Base-by-base conservation (phyloP, 176 grass and related monocot species). In the Rhynchospora tenuis region DNA sequence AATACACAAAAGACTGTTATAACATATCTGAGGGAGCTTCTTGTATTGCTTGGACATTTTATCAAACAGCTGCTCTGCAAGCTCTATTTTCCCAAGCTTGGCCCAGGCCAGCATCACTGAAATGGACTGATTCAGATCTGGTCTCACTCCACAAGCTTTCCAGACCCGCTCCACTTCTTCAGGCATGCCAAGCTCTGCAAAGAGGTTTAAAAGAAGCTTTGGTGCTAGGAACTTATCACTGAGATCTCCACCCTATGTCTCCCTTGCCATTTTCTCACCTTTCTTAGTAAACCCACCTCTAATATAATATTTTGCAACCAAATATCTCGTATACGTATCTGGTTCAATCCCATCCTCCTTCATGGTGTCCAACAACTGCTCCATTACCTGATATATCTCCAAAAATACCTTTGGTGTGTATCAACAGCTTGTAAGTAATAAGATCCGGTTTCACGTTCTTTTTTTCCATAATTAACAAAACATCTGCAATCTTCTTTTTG, bases 381-480 rank as follows among this genome's bases (percentile, higher is more conserved):
- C 91, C 47, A 97, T 90, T 92, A 78, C 87, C 94, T 82, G 60
- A 15, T 80, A 81, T 84, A 45, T 97, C 91, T 82, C 80, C 80
- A 50, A 28, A 42, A 82, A 81, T 84, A 55, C 86, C 88, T 93
- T 93, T 97, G 46, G 86, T 73, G 70, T 91, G 88, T 87, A 97
- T 88, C 54, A 97, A 50, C 67, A 93, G 56, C 63, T 85, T 93
- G 85, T 97, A 91, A 64, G 91, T 93, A 66, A 97, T 90, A 28
- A 27, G 78, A 78, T 71, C 81, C 75, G 66, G 72, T 78, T 91
- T 85, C 27, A 97, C 59, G 59, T 93, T 91, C 84, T 87, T 89
- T 20, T 82, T 93, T 54, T 97, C 94, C 94, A 97, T 93, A 86
- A 93, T 67, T 16, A 50, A 58, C 75, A 93, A 85, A 86, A 97